These are phyloP conservation scores for Cladosporium austrohemisphaericum DNA, from an alignment of 2,329 filamentous ascomycete genomes.

Conservation along the genomic window DNA sequence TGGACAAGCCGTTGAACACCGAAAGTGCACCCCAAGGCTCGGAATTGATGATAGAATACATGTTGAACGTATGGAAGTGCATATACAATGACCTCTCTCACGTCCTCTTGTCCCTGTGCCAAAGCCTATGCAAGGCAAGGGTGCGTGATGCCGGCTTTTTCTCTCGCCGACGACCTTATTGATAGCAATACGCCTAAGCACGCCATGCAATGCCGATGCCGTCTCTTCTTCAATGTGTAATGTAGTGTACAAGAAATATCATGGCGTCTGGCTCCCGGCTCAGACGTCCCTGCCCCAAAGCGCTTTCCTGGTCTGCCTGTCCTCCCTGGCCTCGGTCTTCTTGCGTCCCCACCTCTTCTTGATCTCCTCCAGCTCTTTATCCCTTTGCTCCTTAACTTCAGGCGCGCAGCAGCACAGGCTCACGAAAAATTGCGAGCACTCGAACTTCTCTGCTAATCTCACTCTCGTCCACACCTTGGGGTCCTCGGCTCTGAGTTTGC, in stretches of 20 bases:
- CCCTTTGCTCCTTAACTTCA: constrained; percentile 38
- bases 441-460: constrained; percentile 59
- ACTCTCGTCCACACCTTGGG: constrained; percentile 58
- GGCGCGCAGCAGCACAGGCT: constrained; percentile 56
- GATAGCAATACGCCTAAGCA: constrained; percentile 6
- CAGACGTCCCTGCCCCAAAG: constrained; percentile 54
- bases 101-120: too few relatives aligned
- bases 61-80: constrained; percentile 8
- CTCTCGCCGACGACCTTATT: not conserved
- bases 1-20: too few relatives aligned
- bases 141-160: too few relatives aligned
- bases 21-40: not conserved
- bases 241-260: constrained; percentile 1
- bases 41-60: constrained; percentile 8
- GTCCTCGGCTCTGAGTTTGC: constrained; percentile 51
- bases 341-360: constrained; percentile 59
- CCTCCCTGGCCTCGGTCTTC: constrained; percentile 58
- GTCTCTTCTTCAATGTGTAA: not conserved
- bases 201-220: constrained; percentile 8
- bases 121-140: too few relatives aligned
- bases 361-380: constrained; percentile 49
- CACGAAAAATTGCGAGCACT: constrained; percentile 61
- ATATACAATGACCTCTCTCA: not conserved
- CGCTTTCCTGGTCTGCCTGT: constrained; percentile 56
- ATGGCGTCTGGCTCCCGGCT: not conserved